Percentiles rank a stretch among this genome's conserved stretches.
Evolutionary conservation across 495 filamentous ascomycete species (phyloP).

Genomic region (Corynascus novoguineensis): DNA sequence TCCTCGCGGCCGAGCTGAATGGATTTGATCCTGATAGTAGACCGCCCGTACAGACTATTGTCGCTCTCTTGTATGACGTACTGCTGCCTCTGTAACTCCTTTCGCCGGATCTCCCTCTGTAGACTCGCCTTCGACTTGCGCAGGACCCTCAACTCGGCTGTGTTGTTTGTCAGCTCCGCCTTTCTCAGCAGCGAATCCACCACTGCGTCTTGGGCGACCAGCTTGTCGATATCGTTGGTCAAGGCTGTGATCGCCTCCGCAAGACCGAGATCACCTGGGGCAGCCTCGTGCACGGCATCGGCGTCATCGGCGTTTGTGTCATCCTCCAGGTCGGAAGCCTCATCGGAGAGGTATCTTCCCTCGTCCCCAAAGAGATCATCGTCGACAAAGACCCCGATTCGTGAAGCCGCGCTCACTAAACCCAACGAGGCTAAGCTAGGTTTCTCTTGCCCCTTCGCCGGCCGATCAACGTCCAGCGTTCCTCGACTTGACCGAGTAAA

Average conservation of each 20-base stretch:
- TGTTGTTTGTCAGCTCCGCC: conserved; percentile 95
- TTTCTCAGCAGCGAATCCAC: conserved; percentile 88
- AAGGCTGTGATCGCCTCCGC: conserved; percentile 86
- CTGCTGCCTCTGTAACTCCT: conserved; percentile 93
- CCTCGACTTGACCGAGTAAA: conserved; percentile 39
- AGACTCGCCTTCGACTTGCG: conserved; percentile 91
- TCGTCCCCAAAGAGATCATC: conserved; percentile 92
- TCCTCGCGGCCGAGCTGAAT: conserved; percentile 89
- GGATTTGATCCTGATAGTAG: conserved; percentile 79
- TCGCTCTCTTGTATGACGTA: conserved; percentile 98
- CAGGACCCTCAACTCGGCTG: conserved; percentile 83
- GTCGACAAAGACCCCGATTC: conserved; percentile 83
- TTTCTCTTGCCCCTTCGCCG: conserved; percentile 54
- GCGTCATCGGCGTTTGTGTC: conserved; percentile 56
- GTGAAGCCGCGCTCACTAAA: conserved; percentile 71
- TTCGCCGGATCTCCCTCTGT: conserved; percentile 83
- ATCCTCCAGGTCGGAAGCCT: conserved; percentile 67
- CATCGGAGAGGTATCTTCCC: conserved; percentile 78
- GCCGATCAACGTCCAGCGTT: conserved; percentile 50
- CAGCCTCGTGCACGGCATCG: conserved; percentile 89
- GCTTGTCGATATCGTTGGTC: conserved; percentile 81
- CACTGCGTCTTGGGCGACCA: conserved; percentile 81
- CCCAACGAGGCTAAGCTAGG: conserved; percentile 88
- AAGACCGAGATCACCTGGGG: conserved; percentile 88
- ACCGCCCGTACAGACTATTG: conserved; percentile 91